phyloP scores from a whole-genome alignment of 202 grass and related monocot genomes.

The Zizania palustris region DNA sequence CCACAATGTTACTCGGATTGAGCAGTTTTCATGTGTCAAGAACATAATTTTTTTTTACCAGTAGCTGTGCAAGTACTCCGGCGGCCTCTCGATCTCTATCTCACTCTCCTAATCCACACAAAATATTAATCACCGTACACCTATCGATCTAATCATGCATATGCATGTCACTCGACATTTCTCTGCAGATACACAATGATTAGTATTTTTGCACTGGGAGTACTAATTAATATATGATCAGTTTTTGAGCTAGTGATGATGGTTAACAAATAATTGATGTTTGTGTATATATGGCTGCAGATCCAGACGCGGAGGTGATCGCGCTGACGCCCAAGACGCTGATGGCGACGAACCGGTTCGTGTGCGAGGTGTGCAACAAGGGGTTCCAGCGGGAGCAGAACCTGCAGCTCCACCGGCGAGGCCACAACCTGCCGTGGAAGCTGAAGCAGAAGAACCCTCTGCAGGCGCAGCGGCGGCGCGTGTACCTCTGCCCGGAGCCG shows the following conservation, averaged over 20 bases:
- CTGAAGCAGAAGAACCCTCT: slow-evolving; percentile 76
- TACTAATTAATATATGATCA: no score
- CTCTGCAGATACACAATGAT: not conserved
- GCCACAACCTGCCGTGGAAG: slow-evolving; percentile 98
- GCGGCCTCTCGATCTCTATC: no score
- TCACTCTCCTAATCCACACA: not conserved
- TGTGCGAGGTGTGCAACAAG: slow-evolving; percentile 98
- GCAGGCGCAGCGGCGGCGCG: slow-evolving; percentile 58
- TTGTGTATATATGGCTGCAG: slow-evolving; percentile 25
- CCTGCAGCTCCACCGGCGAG: slow-evolving; percentile 92
- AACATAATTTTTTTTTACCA: not conserved
- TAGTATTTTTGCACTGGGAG: not conserved
- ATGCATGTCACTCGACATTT: not conserved
- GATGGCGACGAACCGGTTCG: slow-evolving; percentile 90
- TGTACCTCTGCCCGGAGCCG: slow-evolving; percentile 91
- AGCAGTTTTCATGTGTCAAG: not conserved
- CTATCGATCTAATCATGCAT: not conserved
- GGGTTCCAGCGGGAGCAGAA: slow-evolving; percentile 98
- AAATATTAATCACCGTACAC: not conserved
- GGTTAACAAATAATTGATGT: not conserved
- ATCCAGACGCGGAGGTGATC: slow-evolving; percentile 69
- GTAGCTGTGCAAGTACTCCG: not conserved
- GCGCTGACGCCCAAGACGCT: slow-evolving; percentile 66
- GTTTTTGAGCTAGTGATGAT: no score
- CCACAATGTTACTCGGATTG: not conserved